These are phyloP conservation scores for Clathrus columnatus DNA, from an alignment of 768 basidiomycete species.

Conservation along the genomic window DNA sequence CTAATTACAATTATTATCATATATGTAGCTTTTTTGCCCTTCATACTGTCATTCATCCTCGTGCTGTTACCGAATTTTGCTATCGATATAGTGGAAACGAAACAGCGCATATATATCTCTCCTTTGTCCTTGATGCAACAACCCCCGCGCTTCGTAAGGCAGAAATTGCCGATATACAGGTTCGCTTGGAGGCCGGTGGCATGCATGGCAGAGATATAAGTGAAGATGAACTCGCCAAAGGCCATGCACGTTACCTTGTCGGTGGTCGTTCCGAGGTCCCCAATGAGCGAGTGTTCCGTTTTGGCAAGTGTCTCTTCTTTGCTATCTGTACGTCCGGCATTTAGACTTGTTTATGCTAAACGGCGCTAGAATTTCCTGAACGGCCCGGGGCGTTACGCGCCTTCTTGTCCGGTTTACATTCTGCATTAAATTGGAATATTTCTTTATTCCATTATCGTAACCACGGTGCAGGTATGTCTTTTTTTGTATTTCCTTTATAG, in stretches of 20 bases:
- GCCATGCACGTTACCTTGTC: slow-evolving; percentile 89
- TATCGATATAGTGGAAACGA: slow-evolving; percentile 75
- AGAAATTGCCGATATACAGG: slow-evolving; percentile 60
- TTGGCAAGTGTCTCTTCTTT: slow-evolving; percentile 50
- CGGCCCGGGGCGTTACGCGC: slow-evolving; percentile 84
- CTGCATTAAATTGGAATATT: slow-evolving; percentile 76
- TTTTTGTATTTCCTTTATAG: not conserved
- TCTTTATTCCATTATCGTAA: slow-evolving; percentile 97
- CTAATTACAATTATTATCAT: slow-evolving; percentile 8
- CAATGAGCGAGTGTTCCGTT: slow-evolving; percentile 85
- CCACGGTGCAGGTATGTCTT: slow-evolving; percentile 78
- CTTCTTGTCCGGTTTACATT: slow-evolving; percentile 75
- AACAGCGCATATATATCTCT: slow-evolving; percentile 80
- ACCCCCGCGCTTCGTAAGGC: slow-evolving; percentile 30
- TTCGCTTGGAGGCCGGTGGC: slow-evolving; percentile 49
- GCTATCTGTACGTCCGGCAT: not conserved
- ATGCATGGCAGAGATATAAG: slow-evolving; percentile 88
- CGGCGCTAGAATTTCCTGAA: slow-evolving; percentile 89
- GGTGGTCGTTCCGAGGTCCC: slow-evolving; percentile 73
- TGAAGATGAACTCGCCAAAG: slow-evolving; percentile 93
- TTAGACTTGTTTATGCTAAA: slow-evolving; percentile 2
- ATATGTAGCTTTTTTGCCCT: slow-evolving; percentile 79
- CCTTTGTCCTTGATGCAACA: slow-evolving; percentile 71
- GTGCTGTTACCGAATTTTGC: slow-evolving; percentile 90
- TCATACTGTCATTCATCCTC: slow-evolving; percentile 81